phyloP scores from a whole-genome alignment of 2,329 filamentous ascomycete species.

The Diaporthe sp. region DNA sequence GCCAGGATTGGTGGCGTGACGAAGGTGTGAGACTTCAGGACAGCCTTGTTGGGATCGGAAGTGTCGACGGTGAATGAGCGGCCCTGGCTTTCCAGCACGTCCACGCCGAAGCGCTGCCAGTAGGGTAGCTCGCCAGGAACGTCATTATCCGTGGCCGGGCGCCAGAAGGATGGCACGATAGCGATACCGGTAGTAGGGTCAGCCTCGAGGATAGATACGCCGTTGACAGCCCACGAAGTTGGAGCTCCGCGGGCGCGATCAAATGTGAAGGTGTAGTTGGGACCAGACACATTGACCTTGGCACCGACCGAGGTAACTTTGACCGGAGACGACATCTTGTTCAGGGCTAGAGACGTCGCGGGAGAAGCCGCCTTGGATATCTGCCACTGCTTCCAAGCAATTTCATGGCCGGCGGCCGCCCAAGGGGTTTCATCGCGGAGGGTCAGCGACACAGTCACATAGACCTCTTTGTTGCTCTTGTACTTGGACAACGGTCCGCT shows the following conservation, averaged over 20 bases:
- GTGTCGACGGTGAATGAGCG: slow-evolving; percentile 53
- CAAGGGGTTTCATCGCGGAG: slow-evolving; percentile 60
- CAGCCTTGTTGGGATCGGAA: slow-evolving; percentile 47
- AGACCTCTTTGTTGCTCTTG: slow-evolving; percentile 54
- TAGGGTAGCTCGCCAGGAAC: slow-evolving; percentile 64
- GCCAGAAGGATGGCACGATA: slow-evolving; percentile 67
- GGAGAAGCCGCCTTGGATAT: slow-evolving; percentile 47
- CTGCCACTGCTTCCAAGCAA: slow-evolving; percentile 66
- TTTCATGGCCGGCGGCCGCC: slow-evolving; percentile 65
- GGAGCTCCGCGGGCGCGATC: slow-evolving; percentile 59
- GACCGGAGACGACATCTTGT: slow-evolving; percentile 42
- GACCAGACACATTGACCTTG: slow-evolving; percentile 46
- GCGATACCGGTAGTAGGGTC: slow-evolving; percentile 53
- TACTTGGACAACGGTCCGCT: slow-evolving; percentile 46
- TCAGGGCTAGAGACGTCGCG: slow-evolving; percentile 20
- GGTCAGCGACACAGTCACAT: slow-evolving; percentile 59
- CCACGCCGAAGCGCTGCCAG: slow-evolving; percentile 67
- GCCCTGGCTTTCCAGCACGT: slow-evolving; percentile 60
- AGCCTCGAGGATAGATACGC: slow-evolving; percentile 50
- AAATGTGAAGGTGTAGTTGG: slow-evolving; percentile 56
- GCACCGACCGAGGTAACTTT: slow-evolving; percentile 44
- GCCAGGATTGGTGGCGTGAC: slow-evolving; percentile 71
- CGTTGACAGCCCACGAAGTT: slow-evolving; percentile 55
- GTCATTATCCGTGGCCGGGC: slow-evolving; percentile 76
- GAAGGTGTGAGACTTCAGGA: slow-evolving; percentile 59